Evolutionary conservation across 2,329 filamentous ascomycete genomes (phyloP), one percentile per base, ranked within the genome.

Genomic region (Leptographium wingfieldii): DNA sequence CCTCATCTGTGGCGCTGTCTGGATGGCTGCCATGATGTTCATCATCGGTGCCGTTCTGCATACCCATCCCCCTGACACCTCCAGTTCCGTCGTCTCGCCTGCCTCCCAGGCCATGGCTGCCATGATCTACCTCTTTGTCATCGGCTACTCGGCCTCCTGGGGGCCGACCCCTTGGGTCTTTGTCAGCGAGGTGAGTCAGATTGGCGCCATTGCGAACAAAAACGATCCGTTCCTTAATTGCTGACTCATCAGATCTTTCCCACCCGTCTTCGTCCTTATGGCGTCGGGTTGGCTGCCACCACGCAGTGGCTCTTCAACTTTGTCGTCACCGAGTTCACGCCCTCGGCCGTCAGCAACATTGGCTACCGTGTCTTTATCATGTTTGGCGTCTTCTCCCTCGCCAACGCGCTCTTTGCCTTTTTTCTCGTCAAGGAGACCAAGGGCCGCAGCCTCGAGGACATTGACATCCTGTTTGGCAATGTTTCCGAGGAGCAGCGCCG

Each of bases 301-400:
- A 64, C 64, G 11, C 69, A 71, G 58, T 71, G 69, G 68, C 63
- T 72, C 2, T 66, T 64, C 14, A 66, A 71, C 56, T 71, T 71
- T 60, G 65, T 66, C 55, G 65, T 71, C 10, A 66, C 66, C 10
- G 67, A 69, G 55, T 67, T 67, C 46, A 65, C 66, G 1, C 67
- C 68, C 11, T 68, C 70, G 55, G 71, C 70, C 69, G 63, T 63
- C 7, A 40, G 29, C 55, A 59, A 22, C 33, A 61, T 63, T 10
- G 35, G 49, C 22, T 63, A 59, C 48, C 56, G 61, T 25, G 56
- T 54, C 0, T 63, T 61, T 22, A 19, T 63, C 5, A 70, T 67
- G 48, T 66, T 66, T 46, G 66, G 57, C 3, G 40, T 57, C 46
- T 51, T 57, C 6, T 59, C 46, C 16, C 22, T 29, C 14, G 60